phyloP scores from a whole-genome alignment of 2,329 filamentous ascomycete species.

The Ilyonectria mors-panacis region DNA sequence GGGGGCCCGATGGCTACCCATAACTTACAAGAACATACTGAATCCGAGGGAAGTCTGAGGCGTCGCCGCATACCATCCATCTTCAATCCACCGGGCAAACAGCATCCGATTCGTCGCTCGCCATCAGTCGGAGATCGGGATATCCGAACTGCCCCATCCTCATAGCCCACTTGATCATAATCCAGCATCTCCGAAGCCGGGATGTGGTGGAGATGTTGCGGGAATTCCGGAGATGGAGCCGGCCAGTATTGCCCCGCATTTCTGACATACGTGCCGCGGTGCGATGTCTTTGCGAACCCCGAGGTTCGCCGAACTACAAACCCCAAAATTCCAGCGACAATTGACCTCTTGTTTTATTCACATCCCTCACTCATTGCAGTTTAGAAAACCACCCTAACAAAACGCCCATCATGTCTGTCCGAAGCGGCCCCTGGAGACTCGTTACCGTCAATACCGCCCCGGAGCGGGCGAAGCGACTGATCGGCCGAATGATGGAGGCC shows the following conservation, averaged over 20 bases:
- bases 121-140: conserved; percentile 15
- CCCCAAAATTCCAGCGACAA: conserved; percentile 13
- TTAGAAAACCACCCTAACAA: background rate
- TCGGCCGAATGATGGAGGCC: conserved; percentile 72
- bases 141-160: conserved; percentile 13
- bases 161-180: background rate
- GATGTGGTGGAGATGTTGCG: conserved; percentile 21
- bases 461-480: conserved; percentile 73
- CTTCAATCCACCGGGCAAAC: background rate
- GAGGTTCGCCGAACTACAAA: conserved; percentile 19
- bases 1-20: background rate
- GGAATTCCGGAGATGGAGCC: conserved; percentile 31
- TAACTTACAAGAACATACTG: background rate
- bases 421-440: conserved; percentile 70
- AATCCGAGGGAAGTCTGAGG: background rate
- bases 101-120: conserved; percentile 17
- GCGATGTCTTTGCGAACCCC: conserved; percentile 6
- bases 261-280: background rate
- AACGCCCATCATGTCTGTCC: conserved; percentile 22
- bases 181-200: conserved; percentile 18
- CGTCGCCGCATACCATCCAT: too few relatives aligned
- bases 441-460: conserved; percentile 79
- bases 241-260: conserved; percentile 24
- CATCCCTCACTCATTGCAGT: background rate
- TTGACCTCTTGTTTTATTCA: background rate